A percentile compares a stretch with the other conserved stretches of the same genome.
Evolutionary conservation across 2,329 filamentous ascomycete genomes (phyloP).

Genomic region (Exophiala spinifera): DNA sequence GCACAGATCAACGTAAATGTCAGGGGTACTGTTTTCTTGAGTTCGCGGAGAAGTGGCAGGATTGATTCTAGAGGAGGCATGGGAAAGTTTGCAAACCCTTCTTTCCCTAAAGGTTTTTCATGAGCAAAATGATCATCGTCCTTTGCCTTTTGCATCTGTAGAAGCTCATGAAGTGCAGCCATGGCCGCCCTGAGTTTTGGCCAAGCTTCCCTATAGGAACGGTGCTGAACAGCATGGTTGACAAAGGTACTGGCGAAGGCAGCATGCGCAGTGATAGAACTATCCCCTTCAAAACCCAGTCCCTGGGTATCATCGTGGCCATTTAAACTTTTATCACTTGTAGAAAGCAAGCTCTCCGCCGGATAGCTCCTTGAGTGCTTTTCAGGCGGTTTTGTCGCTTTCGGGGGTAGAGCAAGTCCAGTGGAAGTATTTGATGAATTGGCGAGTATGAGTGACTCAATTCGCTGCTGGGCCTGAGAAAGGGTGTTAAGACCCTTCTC

Average conservation of each 20-base stretch:
- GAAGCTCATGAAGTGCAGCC: background rate
- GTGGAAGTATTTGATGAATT: no score
- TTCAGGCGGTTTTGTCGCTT: no score
- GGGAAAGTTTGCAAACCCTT: background rate
- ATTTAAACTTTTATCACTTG: no score
- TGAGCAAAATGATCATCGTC: background rate
- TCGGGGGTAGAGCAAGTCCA: no score
- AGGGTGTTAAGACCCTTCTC: no score
- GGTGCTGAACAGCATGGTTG: background rate
- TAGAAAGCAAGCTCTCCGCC: background rate
- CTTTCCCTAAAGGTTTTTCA: background rate
- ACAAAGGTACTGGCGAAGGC: background rate
- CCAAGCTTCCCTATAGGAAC: background rate
- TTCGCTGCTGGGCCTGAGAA: no score
- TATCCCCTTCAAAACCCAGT: background rate
- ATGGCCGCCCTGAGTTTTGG: background rate
- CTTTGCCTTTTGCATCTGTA: background rate
- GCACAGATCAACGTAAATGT: conserved; percentile 1
- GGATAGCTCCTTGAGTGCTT: background rate
- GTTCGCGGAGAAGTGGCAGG: background rate
- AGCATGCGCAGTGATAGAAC: background rate
- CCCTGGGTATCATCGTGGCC: background rate
- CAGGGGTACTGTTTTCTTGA: background rate
- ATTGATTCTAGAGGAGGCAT: background rate
- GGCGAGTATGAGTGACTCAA: no score